Evolutionary conservation across 352 stramenopile genomes (phyloP).

Genomic region (Lagenidium giganteum): DNA sequence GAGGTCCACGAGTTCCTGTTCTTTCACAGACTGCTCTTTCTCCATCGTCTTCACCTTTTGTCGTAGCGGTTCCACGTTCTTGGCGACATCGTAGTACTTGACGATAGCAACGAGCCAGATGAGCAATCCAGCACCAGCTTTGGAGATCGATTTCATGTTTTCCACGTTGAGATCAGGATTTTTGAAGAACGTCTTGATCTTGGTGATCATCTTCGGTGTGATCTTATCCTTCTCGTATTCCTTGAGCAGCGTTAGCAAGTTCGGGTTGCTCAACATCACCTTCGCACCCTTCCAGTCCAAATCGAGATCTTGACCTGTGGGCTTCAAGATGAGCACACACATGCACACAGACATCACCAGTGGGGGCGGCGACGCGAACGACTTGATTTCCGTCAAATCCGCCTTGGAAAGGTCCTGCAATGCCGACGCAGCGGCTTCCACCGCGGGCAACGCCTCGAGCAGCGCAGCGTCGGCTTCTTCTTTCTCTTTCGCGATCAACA

Average conservation of each 20-base stretch:
- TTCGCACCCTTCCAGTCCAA: conserved; percentile 93
- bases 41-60: conserved; percentile 91
- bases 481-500: conserved; percentile 91
- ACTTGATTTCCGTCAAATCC: conserved; percentile 95
- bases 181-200: conserved; percentile 93
- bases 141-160: conserved; percentile 94
- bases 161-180: conserved; percentile 93
- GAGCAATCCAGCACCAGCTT: conserved; percentile 85
- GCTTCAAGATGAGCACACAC: conserved; percentile 89
- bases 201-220: conserved; percentile 93
- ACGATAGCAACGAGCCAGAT: conserved; percentile 94
- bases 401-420: conserved; percentile 94
- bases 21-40: conserved; percentile 90
- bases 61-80: conserved; percentile 91
- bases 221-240: conserved; percentile 96
- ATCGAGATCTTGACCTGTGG: conserved; percentile 89
- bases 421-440: conserved; percentile 90
- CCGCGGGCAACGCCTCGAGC: conserved; percentile 89
- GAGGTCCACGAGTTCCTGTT: conserved; percentile 81
- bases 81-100: conserved; percentile 95
- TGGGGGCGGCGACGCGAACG: conserved; percentile 90
- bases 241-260: conserved; percentile 89
- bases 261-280: conserved; percentile 92
- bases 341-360: conserved; percentile 93
- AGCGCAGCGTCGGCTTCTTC: conserved; percentile 91